Conservation (phyloP, 208 protist genomes). For the Blastocrithidia nonstop region DNA sequence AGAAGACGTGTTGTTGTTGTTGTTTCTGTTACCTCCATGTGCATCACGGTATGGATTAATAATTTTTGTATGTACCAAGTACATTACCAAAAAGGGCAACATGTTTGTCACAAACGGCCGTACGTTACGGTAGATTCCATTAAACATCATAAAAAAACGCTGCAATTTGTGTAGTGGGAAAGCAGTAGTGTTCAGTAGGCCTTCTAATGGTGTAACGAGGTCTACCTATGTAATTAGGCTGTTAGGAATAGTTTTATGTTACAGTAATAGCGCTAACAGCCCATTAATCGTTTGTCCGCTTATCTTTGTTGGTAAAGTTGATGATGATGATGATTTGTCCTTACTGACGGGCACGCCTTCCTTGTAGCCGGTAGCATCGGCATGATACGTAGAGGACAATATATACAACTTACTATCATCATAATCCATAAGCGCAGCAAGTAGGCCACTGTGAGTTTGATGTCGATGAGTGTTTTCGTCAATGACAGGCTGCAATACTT, state of each 20-base stretch:
- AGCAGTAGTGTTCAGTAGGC: constrained; percentile 12
- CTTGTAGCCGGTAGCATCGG: background rate
- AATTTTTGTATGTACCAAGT: constrained; percentile 40
- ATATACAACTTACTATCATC: constrained; percentile 33
- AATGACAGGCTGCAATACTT: constrained; percentile 1
- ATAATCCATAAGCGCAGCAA: constrained; percentile 39
- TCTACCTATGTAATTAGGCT: constrained; percentile 1
- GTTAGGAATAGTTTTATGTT: no score
- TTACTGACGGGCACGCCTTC: background rate
- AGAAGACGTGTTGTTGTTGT: constrained; percentile 7
- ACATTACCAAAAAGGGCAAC: constrained; percentile 63
- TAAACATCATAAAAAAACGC: constrained; percentile 26
- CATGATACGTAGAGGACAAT: constrained; percentile 4
- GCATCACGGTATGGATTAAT: constrained; percentile 13
- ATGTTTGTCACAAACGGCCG: constrained; percentile 22
- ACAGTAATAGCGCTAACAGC: background rate
- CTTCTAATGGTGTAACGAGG: constrained; percentile 13
- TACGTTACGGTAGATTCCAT: constrained; percentile 17
- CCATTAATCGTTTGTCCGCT: background rate
- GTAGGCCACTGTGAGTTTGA: background rate
- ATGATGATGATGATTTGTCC: background rate
- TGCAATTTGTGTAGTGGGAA: constrained; percentile 42
- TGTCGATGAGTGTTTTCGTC: background rate
- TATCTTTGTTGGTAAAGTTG: background rate
- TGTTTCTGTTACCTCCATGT: constrained; percentile 8